phyloP scores from a whole-genome alignment of 2,329 filamentous ascomycete genomes.

The Fusarium siculi region DNA sequence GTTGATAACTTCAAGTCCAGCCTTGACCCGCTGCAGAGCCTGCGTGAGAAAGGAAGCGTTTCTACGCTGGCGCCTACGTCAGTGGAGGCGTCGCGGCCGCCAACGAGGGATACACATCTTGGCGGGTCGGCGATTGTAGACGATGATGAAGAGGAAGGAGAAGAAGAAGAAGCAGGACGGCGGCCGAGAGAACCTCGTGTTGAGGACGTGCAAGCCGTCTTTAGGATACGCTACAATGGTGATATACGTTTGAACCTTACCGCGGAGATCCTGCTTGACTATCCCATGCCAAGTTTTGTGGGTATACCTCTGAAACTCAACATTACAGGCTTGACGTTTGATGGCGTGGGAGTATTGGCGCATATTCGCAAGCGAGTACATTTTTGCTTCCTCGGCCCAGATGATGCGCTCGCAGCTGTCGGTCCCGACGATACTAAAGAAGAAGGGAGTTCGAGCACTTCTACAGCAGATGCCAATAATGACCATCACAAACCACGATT shows the following conservation, averaged over 20 bases:
- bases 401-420: slow-evolving; percentile 84
- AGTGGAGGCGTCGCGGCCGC: slow-evolving; percentile 64
- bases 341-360: slow-evolving; percentile 91
- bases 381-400: slow-evolving; percentile 93
- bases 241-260: slow-evolving; percentile 90
- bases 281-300: slow-evolving; percentile 98
- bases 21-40: slow-evolving; percentile 55
- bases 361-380: slow-evolving; percentile 90
- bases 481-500: slow-evolving; percentile 54
- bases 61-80: slow-evolving; percentile 69
- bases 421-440: slow-evolving; percentile 56
- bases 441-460: neutral
- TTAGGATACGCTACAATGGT: slow-evolving; percentile 88
- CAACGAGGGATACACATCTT: slow-evolving; percentile 62
- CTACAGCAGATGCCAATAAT: slow-evolving; percentile 33
- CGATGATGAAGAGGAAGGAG: slow-evolving; percentile 48
- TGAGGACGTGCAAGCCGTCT: slow-evolving; percentile 92
- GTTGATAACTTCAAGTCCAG: slow-evolving; percentile 53
- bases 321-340: slow-evolving; percentile 94
- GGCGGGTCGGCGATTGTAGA: slow-evolving; percentile 53
- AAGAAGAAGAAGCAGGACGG: slow-evolving; percentile 39
- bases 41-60: slow-evolving; percentile 70
- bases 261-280: slow-evolving; percentile 94
- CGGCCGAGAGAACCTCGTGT: slow-evolving; percentile 72
- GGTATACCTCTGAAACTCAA: slow-evolving; percentile 94